Evolutionary conservation across 2,329 filamentous ascomycete genomes (phyloP).

Genomic region (Ascochyta koolunga): DNA sequence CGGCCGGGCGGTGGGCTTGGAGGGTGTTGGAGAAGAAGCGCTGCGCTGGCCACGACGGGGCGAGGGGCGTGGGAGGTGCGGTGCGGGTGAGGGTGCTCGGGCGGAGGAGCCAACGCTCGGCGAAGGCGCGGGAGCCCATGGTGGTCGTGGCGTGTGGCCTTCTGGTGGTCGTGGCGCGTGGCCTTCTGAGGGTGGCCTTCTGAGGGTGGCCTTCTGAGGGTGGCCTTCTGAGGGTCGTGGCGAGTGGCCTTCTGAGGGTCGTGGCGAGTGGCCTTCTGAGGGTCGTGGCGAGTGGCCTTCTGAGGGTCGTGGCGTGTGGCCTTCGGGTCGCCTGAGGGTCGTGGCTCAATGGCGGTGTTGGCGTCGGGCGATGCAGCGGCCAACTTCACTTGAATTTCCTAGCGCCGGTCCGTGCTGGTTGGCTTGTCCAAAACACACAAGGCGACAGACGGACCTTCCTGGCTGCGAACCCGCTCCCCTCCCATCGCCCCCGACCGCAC

Average conservation of each 20-base stretch:
- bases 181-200: no score
- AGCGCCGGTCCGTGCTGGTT: slow-evolving; percentile 25
- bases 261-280: no score
- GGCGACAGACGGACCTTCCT: neutral
- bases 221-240: no score
- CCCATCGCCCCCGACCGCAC: neutral
- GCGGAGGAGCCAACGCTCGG: slow-evolving; percentile 43
- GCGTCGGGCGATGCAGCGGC: no score
- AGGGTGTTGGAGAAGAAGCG: slow-evolving; percentile 14
- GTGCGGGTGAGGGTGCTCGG: slow-evolving; percentile 32
- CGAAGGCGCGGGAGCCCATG: slow-evolving; percentile 42
- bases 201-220: no score
- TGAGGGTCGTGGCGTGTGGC: no score
- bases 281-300: neutral
- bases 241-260: no score
- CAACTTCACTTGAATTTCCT: slow-evolving; percentile 25
- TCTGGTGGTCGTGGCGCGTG: no score
- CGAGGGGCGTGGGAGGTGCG: slow-evolving; percentile 16
- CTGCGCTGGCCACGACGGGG: slow-evolving; percentile 24
- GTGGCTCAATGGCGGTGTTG: neutral
- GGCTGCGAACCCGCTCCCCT: neutral
- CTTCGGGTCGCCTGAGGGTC: no score
- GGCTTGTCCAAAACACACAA: no score
- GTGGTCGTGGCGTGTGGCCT: neutral
- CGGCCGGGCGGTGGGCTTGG: slow-evolving; percentile 18